Evolutionary conservation across 169 alveolate genomes (phyloP).

Genomic region (Cryptosporidium canis): DNA sequence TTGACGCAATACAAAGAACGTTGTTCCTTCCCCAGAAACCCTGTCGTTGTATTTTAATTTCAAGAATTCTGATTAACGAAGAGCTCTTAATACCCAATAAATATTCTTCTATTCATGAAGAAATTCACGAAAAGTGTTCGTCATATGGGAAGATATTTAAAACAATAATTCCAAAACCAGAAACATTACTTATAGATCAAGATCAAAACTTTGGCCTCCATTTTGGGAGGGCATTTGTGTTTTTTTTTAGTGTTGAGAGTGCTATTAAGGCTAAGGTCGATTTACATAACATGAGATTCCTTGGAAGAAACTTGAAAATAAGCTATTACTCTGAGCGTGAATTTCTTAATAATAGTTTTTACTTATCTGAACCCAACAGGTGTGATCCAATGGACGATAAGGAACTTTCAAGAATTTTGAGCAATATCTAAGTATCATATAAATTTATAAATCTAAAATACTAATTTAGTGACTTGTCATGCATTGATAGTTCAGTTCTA

Average conservation of each 20-base stretch:
- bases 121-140: constrained; percentile 6
- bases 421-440: not conserved
- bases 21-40: constrained; percentile 27
- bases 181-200: not conserved
- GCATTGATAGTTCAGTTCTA: not conserved
- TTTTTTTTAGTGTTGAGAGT: constrained; percentile 21
- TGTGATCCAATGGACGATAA: not conserved
- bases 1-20: not conserved
- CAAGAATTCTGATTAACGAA: constrained; percentile 21
- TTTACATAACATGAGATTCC: constrained; percentile 48
- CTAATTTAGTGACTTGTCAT: not conserved
- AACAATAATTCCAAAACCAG: constrained; percentile 7
- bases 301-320: constrained; percentile 27
- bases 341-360: not conserved
- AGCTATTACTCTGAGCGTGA: constrained; percentile 32
- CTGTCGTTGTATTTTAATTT: constrained; percentile 60
- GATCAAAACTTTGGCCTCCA: not conserved
- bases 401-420: not conserved
- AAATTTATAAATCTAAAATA: not conserved
- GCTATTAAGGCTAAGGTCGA: constrained; percentile 47
- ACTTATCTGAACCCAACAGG: not conserved
- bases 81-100: not conserved
- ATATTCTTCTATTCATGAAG: not conserved
- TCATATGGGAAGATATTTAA: constrained; percentile 32
- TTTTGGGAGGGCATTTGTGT: constrained; percentile 36